Conservation (phyloP, 1,284 basidiomycete species). For the Ganoderma sp. region DNA sequence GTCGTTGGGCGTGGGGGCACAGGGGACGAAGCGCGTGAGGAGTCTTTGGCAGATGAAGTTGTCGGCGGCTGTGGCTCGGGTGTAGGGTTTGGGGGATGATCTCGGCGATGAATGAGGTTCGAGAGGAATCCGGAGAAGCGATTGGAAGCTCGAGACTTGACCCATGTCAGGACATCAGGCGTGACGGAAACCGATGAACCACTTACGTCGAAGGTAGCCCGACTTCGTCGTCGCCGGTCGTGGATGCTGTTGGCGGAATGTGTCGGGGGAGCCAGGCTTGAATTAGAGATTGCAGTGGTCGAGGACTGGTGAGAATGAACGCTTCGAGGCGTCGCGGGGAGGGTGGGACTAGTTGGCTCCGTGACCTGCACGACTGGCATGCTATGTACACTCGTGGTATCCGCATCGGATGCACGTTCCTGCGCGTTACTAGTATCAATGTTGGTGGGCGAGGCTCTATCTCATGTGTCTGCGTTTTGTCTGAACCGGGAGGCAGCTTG, state of each 20-base stretch:
- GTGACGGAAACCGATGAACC: slow-evolving; percentile 20
- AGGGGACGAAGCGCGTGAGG: slow-evolving; percentile 60
- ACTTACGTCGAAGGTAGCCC: slow-evolving; percentile 38
- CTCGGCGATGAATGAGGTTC: slow-evolving; percentile 76
- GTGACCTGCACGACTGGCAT: slow-evolving; percentile 62
- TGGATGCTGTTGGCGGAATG: slow-evolving; percentile 24
- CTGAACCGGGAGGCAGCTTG: slow-evolving; percentile 45
- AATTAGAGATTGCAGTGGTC: slow-evolving; percentile 25
- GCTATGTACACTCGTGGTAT: slow-evolving; percentile 62
- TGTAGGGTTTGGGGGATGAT: slow-evolving; percentile 45
- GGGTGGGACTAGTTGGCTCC: slow-evolving; percentile 39
- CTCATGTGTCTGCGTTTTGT: slow-evolving; percentile 42
- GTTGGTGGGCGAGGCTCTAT: slow-evolving; percentile 39
- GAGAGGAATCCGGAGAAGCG: slow-evolving; percentile 82
- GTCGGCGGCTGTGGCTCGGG: slow-evolving; percentile 32
- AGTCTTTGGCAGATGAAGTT: slow-evolving; percentile 35
- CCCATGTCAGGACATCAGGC: slow-evolving; percentile 28
- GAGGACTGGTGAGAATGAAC: slow-evolving; percentile 34
- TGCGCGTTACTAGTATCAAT: slow-evolving; percentile 33
- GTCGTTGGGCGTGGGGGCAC: slow-evolving; percentile 57
- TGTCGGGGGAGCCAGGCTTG: slow-evolving; percentile 34
- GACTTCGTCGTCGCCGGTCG: slow-evolving; percentile 36
- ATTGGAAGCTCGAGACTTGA: slow-evolving; percentile 64
- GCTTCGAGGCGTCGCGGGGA: slow-evolving; percentile 39
- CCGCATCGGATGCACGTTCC: slow-evolving; percentile 41